Base-by-base conservation (phyloP, 1,139 yeast species). In the Pichia sp. region DNA sequence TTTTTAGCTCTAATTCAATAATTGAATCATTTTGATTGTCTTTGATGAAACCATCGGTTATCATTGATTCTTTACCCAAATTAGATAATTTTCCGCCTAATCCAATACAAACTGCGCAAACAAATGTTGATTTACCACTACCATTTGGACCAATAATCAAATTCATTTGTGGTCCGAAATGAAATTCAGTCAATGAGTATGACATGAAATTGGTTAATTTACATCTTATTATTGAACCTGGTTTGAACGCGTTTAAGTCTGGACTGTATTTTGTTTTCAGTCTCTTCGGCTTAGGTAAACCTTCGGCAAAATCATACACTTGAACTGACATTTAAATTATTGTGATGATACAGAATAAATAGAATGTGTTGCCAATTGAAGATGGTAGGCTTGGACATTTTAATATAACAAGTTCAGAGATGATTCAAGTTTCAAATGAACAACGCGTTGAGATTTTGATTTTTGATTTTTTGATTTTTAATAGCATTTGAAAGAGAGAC, bases 61-160 rank as follows among this genome's bases (percentile, higher is more conserved):
- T 77, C 68, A 78, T 67, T 43, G 78, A 80, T 49, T 86, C 86
- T 45, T 96, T 77, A n/a, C 94, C 95, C 53, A 90, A 77, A 41
- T 82, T 71, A 34, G 82, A 87, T 7, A 90, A 77, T 52, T 76
- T 79, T 3, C 97, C 97, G 1, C 85, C 94, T 16, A 94, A 69
- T 0, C 97, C 97, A 38, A 94, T 71, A 64, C 96, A 92, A 1
- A 92, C 80, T 0, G 97, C 97, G 51, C 97, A 88, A 7, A 92
- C 96, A 57, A 92, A 78, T 0, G 98, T 88, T 43, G 94, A 82
- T 63, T 94, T 94, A 7, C 99, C 99, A 0, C 96, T 81, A 37
- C 99, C 99, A 62, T 94, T 94, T 7, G 98, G 97, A 0, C 97
- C 98, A 48, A 92, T 85, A 50, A 94, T 85, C 87, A 94, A 80